These are phyloP conservation scores for Cornus florida DNA, from an alignment of 148 eudicot species.

Conservation along the genomic window DNA sequence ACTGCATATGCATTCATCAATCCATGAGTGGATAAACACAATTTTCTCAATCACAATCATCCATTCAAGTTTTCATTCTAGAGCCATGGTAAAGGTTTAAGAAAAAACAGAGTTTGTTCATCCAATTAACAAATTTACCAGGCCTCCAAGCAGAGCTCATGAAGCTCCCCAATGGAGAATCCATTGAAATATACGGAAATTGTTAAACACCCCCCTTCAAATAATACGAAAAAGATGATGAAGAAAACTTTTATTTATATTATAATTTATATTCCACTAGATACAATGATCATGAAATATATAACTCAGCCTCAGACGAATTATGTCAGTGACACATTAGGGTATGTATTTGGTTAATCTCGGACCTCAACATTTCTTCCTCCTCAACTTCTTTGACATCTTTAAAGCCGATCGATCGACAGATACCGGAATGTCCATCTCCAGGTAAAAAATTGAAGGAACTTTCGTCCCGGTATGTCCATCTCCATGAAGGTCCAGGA, in stretches of 20 bases:
- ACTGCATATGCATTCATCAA: too few relatives aligned
- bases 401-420: slow-evolving; percentile 20
- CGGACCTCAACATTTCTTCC: slow-evolving; percentile 35
- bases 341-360: slow-evolving; percentile 38
- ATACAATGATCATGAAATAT: background rate
- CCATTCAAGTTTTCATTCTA: too few relatives aligned
- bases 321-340: slow-evolving; percentile 31
- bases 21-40: too few relatives aligned
- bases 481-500: slow-evolving; percentile 9
- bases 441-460: slow-evolving; percentile 17
- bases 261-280: slow-evolving; percentile 25
- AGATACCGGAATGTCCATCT: slow-evolving; percentile 8
- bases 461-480: background rate
- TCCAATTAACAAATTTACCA: too few relatives aligned
- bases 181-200: too few relatives aligned
- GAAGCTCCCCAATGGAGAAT: too few relatives aligned
- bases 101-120: too few relatives aligned
- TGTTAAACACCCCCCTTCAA: background rate
- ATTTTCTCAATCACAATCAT: too few relatives aligned
- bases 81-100: too few relatives aligned
- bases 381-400: slow-evolving; percentile 9
- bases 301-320: slow-evolving; percentile 16
- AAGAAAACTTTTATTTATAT: slow-evolving; percentile 7
- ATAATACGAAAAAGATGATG: background rate
- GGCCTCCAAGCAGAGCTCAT: too few relatives aligned